Conservation (phyloP, 139 green algal species). For the Micractinium conductrix region DNA sequence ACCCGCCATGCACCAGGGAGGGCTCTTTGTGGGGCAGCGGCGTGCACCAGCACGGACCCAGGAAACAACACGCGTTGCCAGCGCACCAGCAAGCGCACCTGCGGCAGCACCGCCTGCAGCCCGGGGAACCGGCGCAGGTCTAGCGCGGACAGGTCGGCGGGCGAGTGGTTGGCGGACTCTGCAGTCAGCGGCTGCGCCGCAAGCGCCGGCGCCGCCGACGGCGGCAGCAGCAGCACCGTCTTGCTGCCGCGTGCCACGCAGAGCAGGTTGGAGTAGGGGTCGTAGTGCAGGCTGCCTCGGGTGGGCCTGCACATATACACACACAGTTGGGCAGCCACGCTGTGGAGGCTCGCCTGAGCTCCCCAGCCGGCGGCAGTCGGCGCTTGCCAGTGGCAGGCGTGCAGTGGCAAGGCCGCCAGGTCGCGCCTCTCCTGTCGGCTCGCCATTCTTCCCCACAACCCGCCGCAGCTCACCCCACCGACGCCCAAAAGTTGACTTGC, state of each 20-base stretch:
- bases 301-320: slow-evolving; percentile 7
- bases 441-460: too few species aligned
- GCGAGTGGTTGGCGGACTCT: slow-evolving; percentile 78
- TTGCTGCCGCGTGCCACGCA: slow-evolving; percentile 74
- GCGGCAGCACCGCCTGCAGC: slow-evolving; percentile 33
- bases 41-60: too few species aligned
- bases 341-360: too few species aligned
- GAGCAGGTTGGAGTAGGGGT: slow-evolving; percentile 86
- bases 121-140: slow-evolving; percentile 53
- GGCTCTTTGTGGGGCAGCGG: too few species aligned
- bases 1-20: too few species aligned
- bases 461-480: slow-evolving; percentile 14
- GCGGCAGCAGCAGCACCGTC: slow-evolving; percentile 61
- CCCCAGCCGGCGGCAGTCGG: too few species aligned
- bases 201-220: slow-evolving; percentile 56
- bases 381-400: too few species aligned
- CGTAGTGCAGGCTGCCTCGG: slow-evolving; percentile 80
- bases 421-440: neutral
- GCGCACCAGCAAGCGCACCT: too few species aligned
- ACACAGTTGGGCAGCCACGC: neutral
- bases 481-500: slow-evolving; percentile 34
- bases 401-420: too few species aligned
- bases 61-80: too few species aligned
- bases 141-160: slow-evolving; percentile 65
- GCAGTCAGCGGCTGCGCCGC: slow-evolving; percentile 57